Percentiles rank a stretch among this genome's conserved stretches.
Evolutionary conservation across 2,329 filamentous ascomycete genomes (phyloP).

Genomic region (Calonectria henricotiae): DNA sequence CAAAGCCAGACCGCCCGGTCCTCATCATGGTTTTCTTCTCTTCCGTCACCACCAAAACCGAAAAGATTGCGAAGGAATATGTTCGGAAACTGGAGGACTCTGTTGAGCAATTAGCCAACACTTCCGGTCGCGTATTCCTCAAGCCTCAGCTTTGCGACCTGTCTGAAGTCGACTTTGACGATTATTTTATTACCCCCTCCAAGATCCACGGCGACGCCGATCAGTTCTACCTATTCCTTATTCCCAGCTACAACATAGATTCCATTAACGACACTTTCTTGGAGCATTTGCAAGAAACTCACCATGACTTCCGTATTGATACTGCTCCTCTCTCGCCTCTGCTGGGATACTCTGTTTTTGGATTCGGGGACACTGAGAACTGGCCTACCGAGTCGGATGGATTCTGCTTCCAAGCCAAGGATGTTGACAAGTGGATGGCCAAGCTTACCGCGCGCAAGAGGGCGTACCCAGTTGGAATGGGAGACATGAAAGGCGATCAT

Average conservation of each 20-base stretch:
- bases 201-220: constrained; percentile 72
- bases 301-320: constrained; percentile 97
- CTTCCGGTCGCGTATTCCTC: constrained; percentile 61
- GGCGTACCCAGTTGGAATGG: constrained; percentile 91
- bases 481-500: constrained; percentile 85
- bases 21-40: constrained; percentile 91
- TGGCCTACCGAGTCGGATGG: constrained; percentile 94
- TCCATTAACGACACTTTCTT: constrained; percentile 91
- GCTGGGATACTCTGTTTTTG: constrained; percentile 93
- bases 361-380: constrained; percentile 90
- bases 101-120: constrained; percentile 66
- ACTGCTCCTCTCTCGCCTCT: constrained; percentile 84
- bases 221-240: constrained; percentile 86
- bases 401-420: constrained; percentile 92
- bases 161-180: constrained; percentile 91
- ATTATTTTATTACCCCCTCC: constrained; percentile 88
- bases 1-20: constrained; percentile 65
- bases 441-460: constrained; percentile 89
- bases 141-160: constrained; percentile 82
- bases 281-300: constrained; percentile 90
- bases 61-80: constrained; percentile 79
- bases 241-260: constrained; percentile 97
- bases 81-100: constrained; percentile 69
- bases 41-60: constrained; percentile 88
- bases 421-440: constrained; percentile 97